Conservation (phyloP, 805 yeast genomes). For the Sugiyamaella americana region DNA sequence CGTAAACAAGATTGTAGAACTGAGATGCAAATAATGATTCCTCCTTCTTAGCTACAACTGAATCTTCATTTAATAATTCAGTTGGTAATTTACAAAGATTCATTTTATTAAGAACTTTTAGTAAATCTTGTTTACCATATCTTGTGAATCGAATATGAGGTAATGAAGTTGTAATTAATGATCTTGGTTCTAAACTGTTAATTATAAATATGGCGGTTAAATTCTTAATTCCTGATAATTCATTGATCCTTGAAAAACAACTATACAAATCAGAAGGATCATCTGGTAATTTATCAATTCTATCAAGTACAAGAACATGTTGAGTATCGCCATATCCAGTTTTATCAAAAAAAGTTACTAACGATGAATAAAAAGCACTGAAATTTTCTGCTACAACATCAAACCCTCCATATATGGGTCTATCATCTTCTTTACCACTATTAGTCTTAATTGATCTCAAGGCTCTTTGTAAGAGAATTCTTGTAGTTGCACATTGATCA, state of each 20-base stretch:
- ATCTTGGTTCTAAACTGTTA: slow-evolving; percentile 40
- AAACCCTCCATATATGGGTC: slow-evolving; percentile 8
- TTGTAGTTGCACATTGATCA: slow-evolving; percentile 44
- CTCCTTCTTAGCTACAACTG: not conserved
- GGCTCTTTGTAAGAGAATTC: slow-evolving; percentile 44
- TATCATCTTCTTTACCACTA: slow-evolving; percentile 26
- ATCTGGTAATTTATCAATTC: slow-evolving; percentile 45
- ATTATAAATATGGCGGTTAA: slow-evolving; percentile 39
- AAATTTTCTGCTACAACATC: slow-evolving; percentile 38
- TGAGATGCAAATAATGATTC: slow-evolving; percentile 35
- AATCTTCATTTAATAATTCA: slow-evolving; percentile 1
- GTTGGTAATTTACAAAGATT: slow-evolving; percentile 23
- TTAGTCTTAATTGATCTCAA: slow-evolving; percentile 36
- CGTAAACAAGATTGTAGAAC: slow-evolving; percentile 39
- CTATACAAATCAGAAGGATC: slow-evolving; percentile 36
- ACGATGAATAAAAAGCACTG: slow-evolving; percentile 36
- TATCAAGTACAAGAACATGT: slow-evolving; percentile 47
- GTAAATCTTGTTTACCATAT: slow-evolving; percentile 37
- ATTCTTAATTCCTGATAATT: slow-evolving; percentile 36
- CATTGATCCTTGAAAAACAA: slow-evolving; percentile 39
- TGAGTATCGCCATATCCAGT: slow-evolving; percentile 30
- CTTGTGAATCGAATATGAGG: slow-evolving; percentile 43
- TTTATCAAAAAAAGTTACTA: slow-evolving; percentile 33
- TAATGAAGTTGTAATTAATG: slow-evolving; percentile 35
- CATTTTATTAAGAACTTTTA: slow-evolving; percentile 30